These are phyloP conservation scores for Medakamo hakoo DNA, from an alignment of 139 green algal species.

Conservation along the genomic window DNA sequence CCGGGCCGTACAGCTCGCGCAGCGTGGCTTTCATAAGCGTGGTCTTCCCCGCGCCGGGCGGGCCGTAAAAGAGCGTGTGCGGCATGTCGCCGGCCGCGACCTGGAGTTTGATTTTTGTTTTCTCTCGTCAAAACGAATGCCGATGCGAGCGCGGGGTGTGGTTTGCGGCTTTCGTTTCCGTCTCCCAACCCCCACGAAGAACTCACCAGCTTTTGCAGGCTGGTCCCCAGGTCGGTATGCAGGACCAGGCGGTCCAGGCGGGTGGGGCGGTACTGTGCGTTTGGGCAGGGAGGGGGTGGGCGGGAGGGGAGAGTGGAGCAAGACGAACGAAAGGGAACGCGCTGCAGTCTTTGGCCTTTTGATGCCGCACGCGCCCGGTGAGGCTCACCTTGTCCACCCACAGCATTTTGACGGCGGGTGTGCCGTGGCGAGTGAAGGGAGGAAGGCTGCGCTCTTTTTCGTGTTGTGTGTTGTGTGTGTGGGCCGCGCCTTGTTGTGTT, in stretches of 20 bases:
- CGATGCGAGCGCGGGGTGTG: background rate
- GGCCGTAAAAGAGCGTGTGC: constrained; percentile 92
- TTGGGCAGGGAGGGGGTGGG: background rate
- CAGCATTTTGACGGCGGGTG: constrained; percentile 26
- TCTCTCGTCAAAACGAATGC: background rate
- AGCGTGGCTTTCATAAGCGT: constrained; percentile 83
- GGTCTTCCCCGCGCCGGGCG: constrained; percentile 87
- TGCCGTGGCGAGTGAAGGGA: too few species aligned
- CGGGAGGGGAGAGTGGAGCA: background rate
- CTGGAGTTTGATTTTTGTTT: constrained; percentile 18
- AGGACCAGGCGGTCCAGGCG: constrained; percentile 65
- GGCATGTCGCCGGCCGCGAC: constrained; percentile 76
- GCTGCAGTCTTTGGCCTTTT: too few species aligned
- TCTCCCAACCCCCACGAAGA: background rate
- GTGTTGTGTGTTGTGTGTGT: too few species aligned
- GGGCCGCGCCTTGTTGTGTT: too few species aligned
- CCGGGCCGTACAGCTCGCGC: constrained; percentile 75
- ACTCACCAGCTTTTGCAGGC: constrained; percentile 76
- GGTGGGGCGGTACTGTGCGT: constrained; percentile 59
- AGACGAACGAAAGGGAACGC: too few species aligned
- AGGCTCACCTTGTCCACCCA: constrained; percentile 56
- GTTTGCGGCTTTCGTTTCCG: background rate
- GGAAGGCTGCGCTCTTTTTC: too few species aligned
- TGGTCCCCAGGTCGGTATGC: constrained; percentile 49
- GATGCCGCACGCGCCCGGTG: background rate